Evolutionary conservation across 768 basidiomycete genomes (phyloP).

Genomic region (Hypsizygus marmoreus): DNA sequence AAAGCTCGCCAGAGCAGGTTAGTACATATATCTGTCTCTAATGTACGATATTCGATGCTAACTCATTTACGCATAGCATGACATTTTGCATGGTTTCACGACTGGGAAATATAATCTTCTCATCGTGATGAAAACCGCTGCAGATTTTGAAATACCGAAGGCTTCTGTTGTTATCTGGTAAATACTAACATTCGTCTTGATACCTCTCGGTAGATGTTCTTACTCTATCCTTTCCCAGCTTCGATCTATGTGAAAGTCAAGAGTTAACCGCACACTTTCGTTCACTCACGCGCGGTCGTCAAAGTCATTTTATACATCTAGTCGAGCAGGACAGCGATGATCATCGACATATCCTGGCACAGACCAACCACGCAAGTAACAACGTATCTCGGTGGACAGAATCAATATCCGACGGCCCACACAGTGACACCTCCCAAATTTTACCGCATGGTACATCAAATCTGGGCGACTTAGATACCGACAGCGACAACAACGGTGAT

Average conservation of each 20-base stretch:
- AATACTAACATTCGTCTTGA: conserved; percentile 14
- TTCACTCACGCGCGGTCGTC: conserved; percentile 45
- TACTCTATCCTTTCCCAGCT: conserved; percentile 37
- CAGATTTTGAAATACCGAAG: conserved; percentile 62
- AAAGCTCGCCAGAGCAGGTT: conserved; percentile 30
- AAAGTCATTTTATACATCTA: conserved; percentile 63
- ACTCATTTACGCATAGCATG: conserved; percentile 35
- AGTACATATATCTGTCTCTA: not conserved
- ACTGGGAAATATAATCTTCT: conserved; percentile 64
- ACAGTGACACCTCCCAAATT: conserved; percentile 45
- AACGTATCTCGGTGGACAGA: conserved; percentile 53
- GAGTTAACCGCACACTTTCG: conserved; percentile 59
- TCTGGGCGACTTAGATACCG: no score
- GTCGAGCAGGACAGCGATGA: conserved; percentile 56
- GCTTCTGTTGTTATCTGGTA: conserved; percentile 66
- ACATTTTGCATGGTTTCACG: conserved; percentile 50
- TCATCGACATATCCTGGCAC: conserved; percentile 55
- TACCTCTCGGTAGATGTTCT: not conserved
- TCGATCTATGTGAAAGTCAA: conserved; percentile 63
- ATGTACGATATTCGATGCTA: conserved; percentile 2
- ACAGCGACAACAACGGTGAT: conserved; percentile 50
- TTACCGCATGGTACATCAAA: no score
- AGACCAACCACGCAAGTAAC: conserved; percentile 38
- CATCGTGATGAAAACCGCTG: conserved; percentile 56
- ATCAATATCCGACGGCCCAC: conserved; percentile 36